Evolutionary conservation across 257 asterid species (phyloP), one percentile per base, ranked within the genome.

Genomic region (Schizonepeta tenuifolia): DNA sequence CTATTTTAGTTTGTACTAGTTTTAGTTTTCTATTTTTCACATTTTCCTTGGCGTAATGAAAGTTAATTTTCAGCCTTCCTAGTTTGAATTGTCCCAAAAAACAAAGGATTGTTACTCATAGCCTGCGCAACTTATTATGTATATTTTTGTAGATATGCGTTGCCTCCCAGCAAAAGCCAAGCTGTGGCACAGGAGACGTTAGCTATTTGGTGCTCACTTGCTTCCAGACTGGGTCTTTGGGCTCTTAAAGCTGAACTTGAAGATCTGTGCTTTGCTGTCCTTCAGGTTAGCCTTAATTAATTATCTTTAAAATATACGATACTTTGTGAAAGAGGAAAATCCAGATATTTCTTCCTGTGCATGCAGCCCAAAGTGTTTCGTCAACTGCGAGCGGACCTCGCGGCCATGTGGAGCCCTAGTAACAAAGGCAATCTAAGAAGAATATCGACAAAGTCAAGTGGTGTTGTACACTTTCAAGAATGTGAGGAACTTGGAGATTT

Each of bases 121-220:
- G 57, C 66, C 53, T 44, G 18, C 21, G 35, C 43, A 62, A 26
- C 68, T 49, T 64, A 36, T 50, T 68, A 49, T 74, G 72, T 54
- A 21, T 31, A 70, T 51, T 70, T 58, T 69, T 73, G 68, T 74
- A 94, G 97, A 80, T 91, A 94, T 84, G 97, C 98, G 67, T 80
- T 94, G 67, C 96, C 95, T 63, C 78, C 87, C 44, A 73, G 84
- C 73, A 94, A 94, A 83, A 96, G 97, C 43, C 90, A 88, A 82
- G 97, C 97, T 80, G 96, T 94, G 75, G 98, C 98, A 64, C 90
- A 89, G 79, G 98, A 94, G 83, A 88, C 98, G 31, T 82, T 94
- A 83, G 96, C 88, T 72, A 91, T 94, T 79, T 94, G 98, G 98
- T 94, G 98, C 67, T 94, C 97, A 44, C 97, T 94, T 83, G 97